Conservation (phyloP, 139 green algal species). For the Tetradesmus obliquus region DNA sequence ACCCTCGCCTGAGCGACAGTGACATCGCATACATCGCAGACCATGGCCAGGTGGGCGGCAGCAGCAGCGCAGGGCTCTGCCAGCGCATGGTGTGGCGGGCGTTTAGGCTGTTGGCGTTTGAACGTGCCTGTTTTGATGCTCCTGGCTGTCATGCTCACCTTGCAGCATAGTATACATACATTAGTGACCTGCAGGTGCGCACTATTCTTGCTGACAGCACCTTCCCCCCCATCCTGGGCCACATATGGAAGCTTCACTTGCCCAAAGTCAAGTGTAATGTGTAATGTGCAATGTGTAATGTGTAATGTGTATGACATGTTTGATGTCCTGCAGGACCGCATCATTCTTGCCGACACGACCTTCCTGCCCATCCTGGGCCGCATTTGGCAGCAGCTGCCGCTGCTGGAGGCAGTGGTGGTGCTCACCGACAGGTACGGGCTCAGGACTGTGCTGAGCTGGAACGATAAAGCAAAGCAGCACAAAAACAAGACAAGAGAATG, state of each 20-base stretch:
- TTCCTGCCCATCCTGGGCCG: constrained; percentile 59
- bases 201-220: constrained; percentile 62
- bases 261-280: no score
- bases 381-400: constrained; percentile 46
- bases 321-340: constrained; percentile 35
- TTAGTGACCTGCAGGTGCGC: constrained; percentile 32
- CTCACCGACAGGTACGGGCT: constrained; percentile 40
- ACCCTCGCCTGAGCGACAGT: constrained; percentile 35
- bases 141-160: no score
- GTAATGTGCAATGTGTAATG: no score
- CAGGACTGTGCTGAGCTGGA: background rate
- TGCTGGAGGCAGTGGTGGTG: constrained; percentile 28
- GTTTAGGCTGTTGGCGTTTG: no score
- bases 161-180: no score
- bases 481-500: background rate
- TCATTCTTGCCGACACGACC: constrained; percentile 61
- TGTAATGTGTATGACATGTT: background rate
- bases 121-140: no score
- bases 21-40: constrained; percentile 42
- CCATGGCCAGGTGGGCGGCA: constrained; percentile 8
- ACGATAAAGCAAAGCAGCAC: background rate
- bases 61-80: no score
- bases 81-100: no score
- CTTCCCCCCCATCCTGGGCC: constrained; percentile 57
- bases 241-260: constrained; percentile 28